These are phyloP conservation scores for Cladosporium sphaerospermum DNA, from an alignment of 2,329 filamentous ascomycete species.

Conservation along the genomic window DNA sequence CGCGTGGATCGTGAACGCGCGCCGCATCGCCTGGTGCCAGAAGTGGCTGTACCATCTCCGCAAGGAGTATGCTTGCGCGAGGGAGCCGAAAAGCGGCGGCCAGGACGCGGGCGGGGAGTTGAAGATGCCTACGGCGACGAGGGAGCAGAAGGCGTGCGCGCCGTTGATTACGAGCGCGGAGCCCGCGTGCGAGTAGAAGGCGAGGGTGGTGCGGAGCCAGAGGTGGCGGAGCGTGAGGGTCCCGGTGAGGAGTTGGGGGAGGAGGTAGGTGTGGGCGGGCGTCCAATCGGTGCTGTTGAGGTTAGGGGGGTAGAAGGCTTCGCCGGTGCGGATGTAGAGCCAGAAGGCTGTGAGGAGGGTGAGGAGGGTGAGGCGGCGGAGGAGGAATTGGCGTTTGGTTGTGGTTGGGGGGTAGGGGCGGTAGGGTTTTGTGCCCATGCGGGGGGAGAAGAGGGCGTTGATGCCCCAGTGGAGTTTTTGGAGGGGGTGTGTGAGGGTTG, in stretches of 20 bases:
- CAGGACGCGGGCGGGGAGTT: background rate
- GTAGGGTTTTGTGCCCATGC: slow-evolving; percentile 8
- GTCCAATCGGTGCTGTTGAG: background rate
- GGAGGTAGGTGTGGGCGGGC: background rate
- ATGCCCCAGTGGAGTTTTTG: slow-evolving; percentile 3
- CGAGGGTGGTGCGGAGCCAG: background rate
- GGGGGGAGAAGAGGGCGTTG: slow-evolving; percentile 8
- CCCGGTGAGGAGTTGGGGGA: background rate
- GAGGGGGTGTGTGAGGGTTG: background rate
- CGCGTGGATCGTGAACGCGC: slow-evolving; percentile 9
- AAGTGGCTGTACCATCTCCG: slow-evolving; percentile 10
- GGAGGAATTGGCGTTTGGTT: background rate
- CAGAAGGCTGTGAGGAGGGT: background rate
- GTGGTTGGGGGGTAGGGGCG: slow-evolving; percentile 1
- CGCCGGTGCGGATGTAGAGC: background rate
- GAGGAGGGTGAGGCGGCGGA: background rate
- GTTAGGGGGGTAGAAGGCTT: background rate
- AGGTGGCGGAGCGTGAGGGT: slow-evolving; percentile 2
- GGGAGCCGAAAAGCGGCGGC: slow-evolving; percentile 3
- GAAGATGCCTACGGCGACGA: slow-evolving; percentile 6
- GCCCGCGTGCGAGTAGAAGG: slow-evolving; percentile 4
- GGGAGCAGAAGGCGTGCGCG: slow-evolving; percentile 6
- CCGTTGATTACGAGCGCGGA: background rate
- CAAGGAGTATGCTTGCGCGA: slow-evolving; percentile 4
- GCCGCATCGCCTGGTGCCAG: slow-evolving; percentile 10